These are phyloP conservation scores for Dothistroma pini DNA, from an alignment of 2,329 filamentous ascomycete species.

Conservation along the genomic window DNA sequence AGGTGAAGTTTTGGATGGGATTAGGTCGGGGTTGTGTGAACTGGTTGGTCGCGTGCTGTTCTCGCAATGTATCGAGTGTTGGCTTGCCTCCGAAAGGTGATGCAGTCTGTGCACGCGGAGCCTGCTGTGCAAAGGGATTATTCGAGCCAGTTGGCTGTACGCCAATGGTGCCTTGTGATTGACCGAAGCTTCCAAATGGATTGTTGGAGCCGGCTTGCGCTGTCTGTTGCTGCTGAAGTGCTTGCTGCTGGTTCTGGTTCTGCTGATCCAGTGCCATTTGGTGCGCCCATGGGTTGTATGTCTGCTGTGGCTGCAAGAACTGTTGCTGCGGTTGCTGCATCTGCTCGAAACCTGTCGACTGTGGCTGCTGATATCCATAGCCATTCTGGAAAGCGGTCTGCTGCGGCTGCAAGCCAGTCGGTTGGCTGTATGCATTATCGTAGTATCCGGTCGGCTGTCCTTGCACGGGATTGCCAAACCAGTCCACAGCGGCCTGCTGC, in stretches of 20 bases:
- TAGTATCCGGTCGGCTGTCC: slow-evolving; percentile 64
- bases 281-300: slow-evolving; percentile 49
- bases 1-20: slow-evolving; percentile 35
- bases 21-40: slow-evolving; percentile 53
- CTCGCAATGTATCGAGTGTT: slow-evolving; percentile 70
- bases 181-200: slow-evolving; percentile 70
- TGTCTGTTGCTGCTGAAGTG: slow-evolving; percentile 56
- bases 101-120: slow-evolving; percentile 53
- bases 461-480: slow-evolving; percentile 86
- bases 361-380: slow-evolving; percentile 56
- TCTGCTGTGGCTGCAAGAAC: slow-evolving; percentile 56
- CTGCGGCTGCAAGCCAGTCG: slow-evolving; percentile 65
- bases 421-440: slow-evolving; percentile 69
- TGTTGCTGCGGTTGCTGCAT: slow-evolving; percentile 50
- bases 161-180: slow-evolving; percentile 61
- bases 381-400: slow-evolving; percentile 66
- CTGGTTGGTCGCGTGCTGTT: slow-evolving; percentile 73
- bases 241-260: slow-evolving; percentile 52
- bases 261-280: slow-evolving; percentile 54
- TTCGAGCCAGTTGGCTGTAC: slow-evolving; percentile 92
- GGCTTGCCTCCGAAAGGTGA: slow-evolving; percentile 60
- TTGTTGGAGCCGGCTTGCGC: slow-evolving; percentile 85
- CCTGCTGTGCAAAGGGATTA: slow-evolving; percentile 85
- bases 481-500: slow-evolving; percentile 93
- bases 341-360: slow-evolving; percentile 67